phyloP scores from a whole-genome alignment of 352 stramenopile species.

The Pythium vanterpoolii region DNA sequence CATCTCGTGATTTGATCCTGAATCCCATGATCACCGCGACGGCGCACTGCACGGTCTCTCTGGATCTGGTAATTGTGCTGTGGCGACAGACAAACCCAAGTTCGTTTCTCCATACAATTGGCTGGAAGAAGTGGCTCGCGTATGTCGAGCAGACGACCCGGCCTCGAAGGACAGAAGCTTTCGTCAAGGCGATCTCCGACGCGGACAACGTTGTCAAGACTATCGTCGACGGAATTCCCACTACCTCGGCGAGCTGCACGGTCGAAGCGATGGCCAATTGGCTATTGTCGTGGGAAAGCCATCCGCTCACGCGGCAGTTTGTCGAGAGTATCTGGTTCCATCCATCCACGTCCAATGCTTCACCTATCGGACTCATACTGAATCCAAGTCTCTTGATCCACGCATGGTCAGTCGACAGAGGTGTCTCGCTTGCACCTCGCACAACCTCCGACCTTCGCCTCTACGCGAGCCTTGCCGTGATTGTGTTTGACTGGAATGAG shows the following conservation, averaged over 20 bases:
- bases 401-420: slow-evolving; percentile 8
- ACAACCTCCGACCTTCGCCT: background rate
- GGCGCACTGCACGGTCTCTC: slow-evolving; percentile 25
- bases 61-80: slow-evolving; percentile 32
- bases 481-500: slow-evolving; percentile 26
- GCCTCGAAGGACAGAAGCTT: slow-evolving; percentile 14
- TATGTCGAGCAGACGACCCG: slow-evolving; percentile 14
- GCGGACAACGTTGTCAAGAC: background rate
- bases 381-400: slow-evolving; percentile 1
- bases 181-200: slow-evolving; percentile 6
- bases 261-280: slow-evolving; percentile 44
- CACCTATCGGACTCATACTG: background rate
- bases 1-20: slow-evolving; percentile 25
- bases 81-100: slow-evolving; percentile 29
- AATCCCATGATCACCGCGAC: slow-evolving; percentile 28
- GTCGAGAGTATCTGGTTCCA: slow-evolving; percentile 53
- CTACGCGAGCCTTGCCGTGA: slow-evolving; percentile 6
- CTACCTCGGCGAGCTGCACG: slow-evolving; percentile 29
- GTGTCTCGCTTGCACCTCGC: background rate
- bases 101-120: slow-evolving; percentile 27
- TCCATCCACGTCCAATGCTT: background rate
- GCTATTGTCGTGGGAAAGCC: slow-evolving; percentile 48
- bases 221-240: slow-evolving; percentile 14
- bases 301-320: slow-evolving; percentile 42
- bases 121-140: slow-evolving; percentile 28